These are phyloP conservation scores for peach (Prunus persica) DNA, from an alignment of 306 rosid genomes.

Conservation along the genomic window DNA sequence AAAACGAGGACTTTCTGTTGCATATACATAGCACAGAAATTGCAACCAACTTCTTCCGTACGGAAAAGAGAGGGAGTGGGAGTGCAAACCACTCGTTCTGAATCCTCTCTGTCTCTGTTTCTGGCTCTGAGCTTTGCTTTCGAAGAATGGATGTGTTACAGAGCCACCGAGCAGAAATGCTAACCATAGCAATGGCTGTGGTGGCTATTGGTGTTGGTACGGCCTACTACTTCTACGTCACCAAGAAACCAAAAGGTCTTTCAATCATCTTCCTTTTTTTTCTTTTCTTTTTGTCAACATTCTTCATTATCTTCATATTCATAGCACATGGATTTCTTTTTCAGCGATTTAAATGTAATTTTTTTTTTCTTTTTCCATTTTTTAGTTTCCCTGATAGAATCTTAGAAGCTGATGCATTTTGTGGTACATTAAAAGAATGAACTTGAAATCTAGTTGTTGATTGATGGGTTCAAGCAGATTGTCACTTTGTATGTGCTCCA, in stretches of 20 bases:
- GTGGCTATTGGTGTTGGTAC: conserved; percentile 52
- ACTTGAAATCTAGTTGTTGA: background rate
- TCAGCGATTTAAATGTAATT: no score
- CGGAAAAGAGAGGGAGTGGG: background rate
- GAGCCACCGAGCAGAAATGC: conserved; percentile 44
- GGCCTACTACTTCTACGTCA: conserved; percentile 55
- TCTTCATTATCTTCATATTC: background rate
- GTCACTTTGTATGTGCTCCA: background rate
- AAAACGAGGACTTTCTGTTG: background rate
- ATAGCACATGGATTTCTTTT: background rate
- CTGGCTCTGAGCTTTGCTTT: background rate
- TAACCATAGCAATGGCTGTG: conserved; percentile 46
- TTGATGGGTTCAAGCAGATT: background rate
- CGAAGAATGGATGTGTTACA: conserved; percentile 32
- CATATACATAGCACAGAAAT: background rate
- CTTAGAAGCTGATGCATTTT: background rate
- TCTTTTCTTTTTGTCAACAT: background rate
- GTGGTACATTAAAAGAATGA: background rate
- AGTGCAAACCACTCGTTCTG: no score
- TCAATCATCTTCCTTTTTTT: background rate
- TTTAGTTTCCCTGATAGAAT: background rate
- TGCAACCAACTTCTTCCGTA: background rate
- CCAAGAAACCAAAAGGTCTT: conserved; percentile 55
- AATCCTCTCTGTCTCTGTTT: no score
- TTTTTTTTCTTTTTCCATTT: background rate